Evolutionary conservation across 1,284 basidiomycete genomes (phyloP).

Genomic region (Cryptococcus maquisensis): DNA sequence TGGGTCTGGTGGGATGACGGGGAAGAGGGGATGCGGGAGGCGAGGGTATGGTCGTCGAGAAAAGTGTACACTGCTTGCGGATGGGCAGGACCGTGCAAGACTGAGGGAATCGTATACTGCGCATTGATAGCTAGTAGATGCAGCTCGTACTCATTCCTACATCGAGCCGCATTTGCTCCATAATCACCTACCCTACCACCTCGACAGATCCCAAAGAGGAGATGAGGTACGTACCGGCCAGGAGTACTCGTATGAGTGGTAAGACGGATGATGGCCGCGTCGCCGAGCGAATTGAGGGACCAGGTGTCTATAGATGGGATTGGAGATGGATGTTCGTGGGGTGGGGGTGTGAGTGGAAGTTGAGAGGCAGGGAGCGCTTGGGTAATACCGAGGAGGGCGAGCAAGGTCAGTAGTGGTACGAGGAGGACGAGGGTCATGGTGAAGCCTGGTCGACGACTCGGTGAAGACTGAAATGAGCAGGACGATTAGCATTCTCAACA

Average conservation of each 20-base stretch:
- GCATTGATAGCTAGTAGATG: conserved; percentile 24
- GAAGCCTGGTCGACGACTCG: no score
- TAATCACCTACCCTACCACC: neutral
- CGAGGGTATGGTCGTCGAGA: conserved; percentile 13
- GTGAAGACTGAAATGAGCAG: no score
- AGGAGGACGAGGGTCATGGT: no score
- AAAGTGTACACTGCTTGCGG: conserved; percentile 14
- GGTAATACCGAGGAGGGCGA: no score
- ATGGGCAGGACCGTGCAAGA: conserved; percentile 4
- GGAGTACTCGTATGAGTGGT: neutral
- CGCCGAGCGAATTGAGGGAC: conserved; percentile 21
- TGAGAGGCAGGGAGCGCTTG: no score
- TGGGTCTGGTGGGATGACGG: neutral
- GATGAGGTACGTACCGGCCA: neutral
- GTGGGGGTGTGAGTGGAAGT: no score
- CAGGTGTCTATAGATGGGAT: conserved; percentile 13
- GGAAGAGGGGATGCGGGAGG: conserved; percentile 4
- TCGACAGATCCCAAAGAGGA: no score
- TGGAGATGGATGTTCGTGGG: neutral
- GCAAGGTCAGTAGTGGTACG: no score
- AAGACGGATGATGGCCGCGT: conserved; percentile 18
- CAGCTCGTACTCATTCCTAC: conserved; percentile 11
- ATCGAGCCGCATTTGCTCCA: neutral
- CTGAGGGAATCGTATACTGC: conserved; percentile 15
- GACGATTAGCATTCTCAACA: no score